These are phyloP conservation scores for Pueraria montana DNA, from an alignment of 306 rosid genomes.

Conservation along the genomic window DNA sequence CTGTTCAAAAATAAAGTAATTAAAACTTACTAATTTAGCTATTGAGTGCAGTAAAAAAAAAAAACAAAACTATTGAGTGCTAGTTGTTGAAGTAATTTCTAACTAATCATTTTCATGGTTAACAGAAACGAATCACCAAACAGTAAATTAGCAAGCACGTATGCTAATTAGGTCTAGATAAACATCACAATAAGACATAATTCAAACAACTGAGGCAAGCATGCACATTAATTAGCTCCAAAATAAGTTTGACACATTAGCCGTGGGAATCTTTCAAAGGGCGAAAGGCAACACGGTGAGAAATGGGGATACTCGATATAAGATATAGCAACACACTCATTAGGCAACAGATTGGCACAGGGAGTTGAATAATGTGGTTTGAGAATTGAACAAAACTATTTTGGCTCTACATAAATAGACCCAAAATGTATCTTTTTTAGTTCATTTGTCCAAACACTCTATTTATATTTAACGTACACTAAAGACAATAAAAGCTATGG, in stretches of 20 bases:
- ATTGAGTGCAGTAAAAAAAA: too few relatives aligned
- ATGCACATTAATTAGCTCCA: slow-evolving; percentile 35
- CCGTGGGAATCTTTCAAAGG: slow-evolving; percentile 38
- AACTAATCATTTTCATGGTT: too few relatives aligned
- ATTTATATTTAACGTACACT: slow-evolving; percentile 37
- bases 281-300: slow-evolving; percentile 4
- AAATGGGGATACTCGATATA: slow-evolving; percentile 41
- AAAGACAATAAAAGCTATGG: slow-evolving; percentile 31
- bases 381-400: slow-evolving; percentile 34
- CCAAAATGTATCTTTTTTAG: slow-evolving; percentile 45
- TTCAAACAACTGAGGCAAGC: slow-evolving; percentile 1
- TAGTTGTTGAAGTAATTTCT: too few relatives aligned
- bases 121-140: too few relatives aligned
- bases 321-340: slow-evolving; percentile 52
- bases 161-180: slow-evolving; percentile 13
- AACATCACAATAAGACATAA: background rate
- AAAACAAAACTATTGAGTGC: too few relatives aligned
- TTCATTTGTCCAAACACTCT: slow-evolving; percentile 37
- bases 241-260: slow-evolving; percentile 27
- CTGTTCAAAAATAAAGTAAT: too few relatives aligned
- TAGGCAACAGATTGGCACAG: slow-evolving; percentile 49
- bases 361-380: slow-evolving; percentile 47
- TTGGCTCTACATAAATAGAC: background rate
- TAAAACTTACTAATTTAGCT: too few relatives aligned
- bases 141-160: too few relatives aligned